phyloP scores from a whole-genome alignment of 768 basidiomycete genomes.

The Clavaria fumosa region DNA sequence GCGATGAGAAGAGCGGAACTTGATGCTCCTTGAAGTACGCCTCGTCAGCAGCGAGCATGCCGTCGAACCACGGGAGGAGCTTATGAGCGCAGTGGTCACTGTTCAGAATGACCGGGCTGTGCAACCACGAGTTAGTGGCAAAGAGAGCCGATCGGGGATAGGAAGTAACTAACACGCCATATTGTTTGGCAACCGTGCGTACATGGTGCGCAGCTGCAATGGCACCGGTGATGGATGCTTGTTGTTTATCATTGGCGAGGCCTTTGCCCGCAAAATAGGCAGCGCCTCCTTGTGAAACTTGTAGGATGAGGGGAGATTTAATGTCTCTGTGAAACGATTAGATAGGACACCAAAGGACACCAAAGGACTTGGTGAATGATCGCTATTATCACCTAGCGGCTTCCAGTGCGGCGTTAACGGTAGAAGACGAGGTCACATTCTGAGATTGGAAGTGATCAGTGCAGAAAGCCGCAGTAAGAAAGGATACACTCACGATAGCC shows the following conservation, averaged over 20 bases:
- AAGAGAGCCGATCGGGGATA: too few relatives aligned
- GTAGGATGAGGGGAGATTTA: constrained; percentile 95
- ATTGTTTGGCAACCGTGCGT: constrained; percentile 71
- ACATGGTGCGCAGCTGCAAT: constrained; percentile 86
- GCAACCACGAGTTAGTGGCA: constrained; percentile 2
- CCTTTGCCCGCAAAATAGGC: constrained; percentile 98
- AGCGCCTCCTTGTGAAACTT: constrained; percentile 92
- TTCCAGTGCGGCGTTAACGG: constrained; percentile 87
- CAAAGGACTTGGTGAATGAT: too few relatives aligned
- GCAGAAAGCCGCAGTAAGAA: too few relatives aligned
- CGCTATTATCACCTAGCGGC: constrained; percentile 88
- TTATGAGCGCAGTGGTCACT: constrained; percentile 98
- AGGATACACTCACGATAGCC: constrained; percentile 57
- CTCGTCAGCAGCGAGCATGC: constrained; percentile 95
- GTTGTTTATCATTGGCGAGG: constrained; percentile 84
- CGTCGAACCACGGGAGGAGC: constrained; percentile 97
- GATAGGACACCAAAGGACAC: constrained; percentile 5
- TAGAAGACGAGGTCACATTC: constrained; percentile 96
- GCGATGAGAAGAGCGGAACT: constrained; percentile 84
- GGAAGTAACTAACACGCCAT: constrained; percentile 65
- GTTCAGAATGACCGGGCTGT: constrained; percentile 90
- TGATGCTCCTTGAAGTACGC: constrained; percentile 81
- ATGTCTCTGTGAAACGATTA: constrained; percentile 45
- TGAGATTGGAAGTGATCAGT: too few relatives aligned
- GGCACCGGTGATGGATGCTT: constrained; percentile 90